Base-by-base conservation (phyloP, 2,329 filamentous ascomycete genomes). In the Colletotrichum sp. region DNA sequence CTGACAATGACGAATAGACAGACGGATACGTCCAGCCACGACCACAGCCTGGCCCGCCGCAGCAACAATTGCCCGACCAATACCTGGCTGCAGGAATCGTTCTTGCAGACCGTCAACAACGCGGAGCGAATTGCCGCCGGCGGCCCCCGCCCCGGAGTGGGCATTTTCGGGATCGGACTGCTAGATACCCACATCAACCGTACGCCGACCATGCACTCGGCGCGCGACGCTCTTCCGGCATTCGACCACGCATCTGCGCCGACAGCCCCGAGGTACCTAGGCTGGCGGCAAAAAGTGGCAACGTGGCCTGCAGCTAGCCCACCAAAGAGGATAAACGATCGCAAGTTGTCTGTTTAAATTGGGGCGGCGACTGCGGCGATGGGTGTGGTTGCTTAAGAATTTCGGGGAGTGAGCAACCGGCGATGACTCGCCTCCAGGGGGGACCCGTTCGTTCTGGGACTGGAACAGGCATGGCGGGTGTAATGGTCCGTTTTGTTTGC, bases 261-360 rank as follows among this genome's bases (percentile, higher is more conserved):
- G 24, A 39, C 32, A 24, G 30, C 21, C 34, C 64, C 71, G 6
- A 73, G 24, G 18, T 79, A 79, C 48, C 59, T 81, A 24, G 82
- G 81, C 9, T 80, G 79, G 72, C 80, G 81, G 64, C 78, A 78
- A 39, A 83, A 84, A 71, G 74, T 81, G 34, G 75, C 78, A 21
- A 85, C 83, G 14, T 84, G 83, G 83, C 82, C 83, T 32, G 68
- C 80, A 26, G 76, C 72, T n/a, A 52, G n/a, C 43, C 80, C 81
- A 76, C 69, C 79, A 68, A 78, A 82, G 55, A 65, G 59, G 36
- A 69, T 73, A 43, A 68, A 69, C n/a, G 64, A 74, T n/a, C 64
- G 65, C 2, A 68, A 18, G 21, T 74, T 65, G 64, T 59, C 71
- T 57, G 74, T 66, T 26, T 74, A 30, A 74, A 30, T 57, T 48